Conservation (phyloP, 176 grass and related monocot species). For the Coix lacrymajobi region DNA sequence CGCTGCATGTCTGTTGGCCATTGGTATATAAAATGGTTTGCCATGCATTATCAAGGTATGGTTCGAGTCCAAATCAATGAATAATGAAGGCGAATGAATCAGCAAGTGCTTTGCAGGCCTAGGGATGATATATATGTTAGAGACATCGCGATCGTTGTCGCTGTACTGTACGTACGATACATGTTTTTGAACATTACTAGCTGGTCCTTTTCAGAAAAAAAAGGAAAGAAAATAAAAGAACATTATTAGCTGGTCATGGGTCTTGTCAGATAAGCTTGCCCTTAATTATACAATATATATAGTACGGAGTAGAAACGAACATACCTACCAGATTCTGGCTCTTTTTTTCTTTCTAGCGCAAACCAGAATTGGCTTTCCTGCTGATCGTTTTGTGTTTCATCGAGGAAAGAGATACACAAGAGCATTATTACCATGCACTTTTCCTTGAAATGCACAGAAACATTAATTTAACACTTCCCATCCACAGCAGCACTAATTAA, state of each 20-base stretch:
- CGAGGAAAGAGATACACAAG: background rate
- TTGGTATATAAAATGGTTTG: background rate
- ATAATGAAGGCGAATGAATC: background rate
- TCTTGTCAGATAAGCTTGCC: background rate
- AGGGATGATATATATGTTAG: background rate
- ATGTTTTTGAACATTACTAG: background rate
- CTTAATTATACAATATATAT: background rate
- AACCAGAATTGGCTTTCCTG: conserved; percentile 7
- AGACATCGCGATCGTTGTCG: background rate
- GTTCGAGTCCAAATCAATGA: background rate
- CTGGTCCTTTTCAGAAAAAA: background rate
- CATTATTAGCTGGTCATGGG: background rate
- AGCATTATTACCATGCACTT: background rate
- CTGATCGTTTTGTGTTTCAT: background rate
- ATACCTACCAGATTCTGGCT: background rate
- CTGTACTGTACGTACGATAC: background rate
- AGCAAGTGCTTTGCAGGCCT: background rate
- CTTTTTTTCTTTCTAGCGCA: background rate
- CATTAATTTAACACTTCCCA: background rate
- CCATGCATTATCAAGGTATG: background rate
- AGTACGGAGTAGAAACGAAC: background rate
- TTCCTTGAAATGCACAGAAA: background rate
- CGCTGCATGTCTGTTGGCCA: background rate
- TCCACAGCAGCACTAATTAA: no score
- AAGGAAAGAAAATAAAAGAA: background rate